A percentile compares a stretch with the other conserved stretches of the same genome.
Evolutionary conservation across 129 eudicot species (phyloP).

Genomic region (Centrapalus pauciflorus): DNA sequence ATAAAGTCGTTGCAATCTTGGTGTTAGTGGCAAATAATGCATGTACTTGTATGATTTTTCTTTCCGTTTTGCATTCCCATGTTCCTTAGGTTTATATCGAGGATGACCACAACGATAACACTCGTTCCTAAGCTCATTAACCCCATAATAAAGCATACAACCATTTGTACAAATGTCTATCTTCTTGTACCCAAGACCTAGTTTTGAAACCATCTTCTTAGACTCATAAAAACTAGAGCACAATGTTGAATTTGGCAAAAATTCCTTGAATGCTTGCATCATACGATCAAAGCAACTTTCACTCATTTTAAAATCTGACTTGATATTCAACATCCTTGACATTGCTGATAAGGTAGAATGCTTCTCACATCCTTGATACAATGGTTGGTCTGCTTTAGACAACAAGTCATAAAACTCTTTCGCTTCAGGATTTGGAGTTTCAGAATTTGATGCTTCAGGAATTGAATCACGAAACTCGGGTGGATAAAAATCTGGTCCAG

Average conservation of each 20-base stretch:
- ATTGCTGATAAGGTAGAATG: conserved; percentile 6
- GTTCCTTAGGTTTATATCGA: not conserved
- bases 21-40: too few species aligned
- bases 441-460: too few species aligned
- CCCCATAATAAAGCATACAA: not conserved
- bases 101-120: conserved; percentile 1
- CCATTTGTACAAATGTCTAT: not conserved
- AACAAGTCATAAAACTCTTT: too few species aligned
- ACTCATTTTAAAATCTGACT: not conserved
- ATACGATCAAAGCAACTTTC: not conserved
- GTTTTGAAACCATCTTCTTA: not conserved
- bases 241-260: not conserved
- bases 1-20: too few species aligned
- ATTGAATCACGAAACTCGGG: too few species aligned
- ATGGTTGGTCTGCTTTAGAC: not conserved
- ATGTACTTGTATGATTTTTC: too few species aligned
- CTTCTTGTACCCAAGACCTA: not conserved
- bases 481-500: too few species aligned
- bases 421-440: too few species aligned
- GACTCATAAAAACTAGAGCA: not conserved
- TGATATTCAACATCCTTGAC: not conserved
- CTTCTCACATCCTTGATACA: not conserved
- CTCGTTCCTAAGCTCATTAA: not conserved
- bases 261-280: not conserved
- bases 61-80: not conserved